Percentiles rank a stretch among this genome's conserved stretches.
These are phyloP conservation scores for Yarrowia sp. DNA, from an alignment of 805 yeast species.

Conservation along the genomic window DNA sequence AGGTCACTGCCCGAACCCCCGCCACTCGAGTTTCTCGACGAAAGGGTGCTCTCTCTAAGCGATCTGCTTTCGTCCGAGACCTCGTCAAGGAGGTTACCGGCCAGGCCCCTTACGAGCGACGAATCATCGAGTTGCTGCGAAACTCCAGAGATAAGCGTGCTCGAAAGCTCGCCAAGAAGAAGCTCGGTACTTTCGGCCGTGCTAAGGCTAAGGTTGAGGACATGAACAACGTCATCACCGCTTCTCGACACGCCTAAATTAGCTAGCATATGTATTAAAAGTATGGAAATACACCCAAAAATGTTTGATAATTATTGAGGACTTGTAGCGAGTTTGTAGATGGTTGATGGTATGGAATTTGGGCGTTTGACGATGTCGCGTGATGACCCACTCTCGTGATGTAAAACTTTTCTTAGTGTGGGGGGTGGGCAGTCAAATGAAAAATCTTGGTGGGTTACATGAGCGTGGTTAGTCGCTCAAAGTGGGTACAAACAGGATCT, in stretches of 20 bases:
- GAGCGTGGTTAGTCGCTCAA: not conserved
- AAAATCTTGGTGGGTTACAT: not conserved
- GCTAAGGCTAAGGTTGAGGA: slow-evolving; percentile 99
- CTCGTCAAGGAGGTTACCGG: slow-evolving; percentile 97
- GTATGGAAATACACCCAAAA: slow-evolving; percentile 26
- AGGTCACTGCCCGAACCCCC: slow-evolving; percentile 79
- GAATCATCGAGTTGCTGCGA: slow-evolving; percentile 98
- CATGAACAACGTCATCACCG: slow-evolving; percentile 93
- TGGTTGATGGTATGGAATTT: not conserved
- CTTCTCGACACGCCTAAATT: slow-evolving; percentile 60
- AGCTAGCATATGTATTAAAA: slow-evolving; percentile 23
- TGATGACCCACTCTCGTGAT: not conserved
- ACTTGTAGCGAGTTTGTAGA: not conserved
- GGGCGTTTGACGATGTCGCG: not conserved
- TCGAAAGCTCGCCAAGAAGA: slow-evolving; percentile 99
- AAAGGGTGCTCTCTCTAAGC: slow-evolving; percentile 95
- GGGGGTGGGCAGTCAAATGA: not conserved
- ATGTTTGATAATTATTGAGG: not conserved
- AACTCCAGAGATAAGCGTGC: slow-evolving; percentile 99
- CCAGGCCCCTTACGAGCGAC: slow-evolving; percentile 99
- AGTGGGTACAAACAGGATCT: too few species aligned
- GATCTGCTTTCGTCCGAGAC: slow-evolving; percentile 93
- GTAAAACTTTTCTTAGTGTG: not conserved
- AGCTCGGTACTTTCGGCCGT: slow-evolving; percentile 98
- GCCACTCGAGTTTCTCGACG: slow-evolving; percentile 90